Conservation (phyloP, 208 protist species). For the Trypanosoma caninum region DNA sequence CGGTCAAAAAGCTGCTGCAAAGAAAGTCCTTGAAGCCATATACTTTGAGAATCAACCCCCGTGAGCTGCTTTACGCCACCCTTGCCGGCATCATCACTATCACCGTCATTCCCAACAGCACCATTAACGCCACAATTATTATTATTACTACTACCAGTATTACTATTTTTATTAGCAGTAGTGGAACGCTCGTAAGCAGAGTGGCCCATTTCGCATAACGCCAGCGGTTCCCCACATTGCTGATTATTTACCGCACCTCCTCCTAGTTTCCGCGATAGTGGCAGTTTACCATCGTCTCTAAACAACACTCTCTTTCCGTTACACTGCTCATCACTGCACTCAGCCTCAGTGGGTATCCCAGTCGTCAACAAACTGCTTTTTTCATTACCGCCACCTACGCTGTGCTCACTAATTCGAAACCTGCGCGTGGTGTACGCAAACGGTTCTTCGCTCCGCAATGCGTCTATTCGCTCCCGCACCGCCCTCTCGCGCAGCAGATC, state of each 20-base stretch:
- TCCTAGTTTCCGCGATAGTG: too few species aligned
- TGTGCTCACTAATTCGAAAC: conserved; percentile 29
- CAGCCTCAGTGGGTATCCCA: not conserved
- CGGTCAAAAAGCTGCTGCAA: conserved; percentile 70
- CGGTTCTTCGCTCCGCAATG: conserved; percentile 37
- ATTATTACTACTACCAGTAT: too few species aligned
- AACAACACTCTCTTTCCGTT: conserved; percentile 14
- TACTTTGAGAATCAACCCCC: too few species aligned
- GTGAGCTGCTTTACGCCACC: not conserved
- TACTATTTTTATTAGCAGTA: too few species aligned
- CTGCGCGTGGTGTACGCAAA: conserved; percentile 49
- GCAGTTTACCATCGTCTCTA: too few species aligned
- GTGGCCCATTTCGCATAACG: too few species aligned
- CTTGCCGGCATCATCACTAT: not conserved
- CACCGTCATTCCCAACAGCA: too few species aligned
- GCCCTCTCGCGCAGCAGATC: conserved; percentile 66
- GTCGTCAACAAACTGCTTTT: not conserved
- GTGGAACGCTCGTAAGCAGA: too few species aligned
- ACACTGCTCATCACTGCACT: not conserved
- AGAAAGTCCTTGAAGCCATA: conserved; percentile 31
- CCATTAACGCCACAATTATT: too few species aligned
- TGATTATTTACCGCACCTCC: too few species aligned
- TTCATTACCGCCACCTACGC: not conserved
- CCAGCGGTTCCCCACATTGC: too few species aligned
- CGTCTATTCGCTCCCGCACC: conserved; percentile 45